Base-by-base conservation (phyloP, 2,329 filamentous ascomycete species). In the Calcarisporium arbuscula region DNA sequence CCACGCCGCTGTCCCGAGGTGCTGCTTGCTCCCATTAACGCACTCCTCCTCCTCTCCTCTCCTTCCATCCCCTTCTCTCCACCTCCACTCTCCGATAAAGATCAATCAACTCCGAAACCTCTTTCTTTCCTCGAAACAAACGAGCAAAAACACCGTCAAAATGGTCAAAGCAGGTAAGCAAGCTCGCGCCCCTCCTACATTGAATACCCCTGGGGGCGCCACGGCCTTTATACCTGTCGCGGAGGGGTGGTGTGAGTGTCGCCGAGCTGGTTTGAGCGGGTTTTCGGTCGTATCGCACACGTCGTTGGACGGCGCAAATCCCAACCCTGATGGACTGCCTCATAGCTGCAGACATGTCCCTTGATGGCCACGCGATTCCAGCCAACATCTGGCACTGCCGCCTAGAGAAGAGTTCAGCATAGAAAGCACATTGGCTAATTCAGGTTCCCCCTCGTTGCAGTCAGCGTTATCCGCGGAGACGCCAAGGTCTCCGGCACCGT, bases 401-500 rank as follows among this genome's bases (percentile, higher is more conserved):
- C 17, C 16, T 34, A 19, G 26, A n/a, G n/a, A n/a, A n/a, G n/a
- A n/a, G n/a, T n/a, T n/a, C n/a, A n/a, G n/a, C n/a, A n/a, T n/a
- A n/a, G n/a, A n/a, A n/a, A n/a, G n/a, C n/a, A n/a, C 32, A 35
- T 27, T 35, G 16, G 47, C 49, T 56, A 43, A 56, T 35, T 19
- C 18, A 14, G 16, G 19, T 25, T 34, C 15, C 12, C 32, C 25
- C 27, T 29, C 19, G 52, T 28, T 55, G 41, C 58, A 96, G 92
- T 96, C 72, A 85, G 85, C 70, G 87, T 95, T 65, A 71, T 98
- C 74, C 90, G 92, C 68, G 92, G 92, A 78, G 92, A 96, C 79
- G 87, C 88, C 67, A 94, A 89, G 74, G 72, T 98, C 76, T 72
- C 79, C 61, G 92, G 92, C 59, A 92, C 85, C 68, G 84, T 98